phyloP scores from a whole-genome alignment of 2,329 filamentous ascomycete genomes.

The Ceratocystis destructans region DNA sequence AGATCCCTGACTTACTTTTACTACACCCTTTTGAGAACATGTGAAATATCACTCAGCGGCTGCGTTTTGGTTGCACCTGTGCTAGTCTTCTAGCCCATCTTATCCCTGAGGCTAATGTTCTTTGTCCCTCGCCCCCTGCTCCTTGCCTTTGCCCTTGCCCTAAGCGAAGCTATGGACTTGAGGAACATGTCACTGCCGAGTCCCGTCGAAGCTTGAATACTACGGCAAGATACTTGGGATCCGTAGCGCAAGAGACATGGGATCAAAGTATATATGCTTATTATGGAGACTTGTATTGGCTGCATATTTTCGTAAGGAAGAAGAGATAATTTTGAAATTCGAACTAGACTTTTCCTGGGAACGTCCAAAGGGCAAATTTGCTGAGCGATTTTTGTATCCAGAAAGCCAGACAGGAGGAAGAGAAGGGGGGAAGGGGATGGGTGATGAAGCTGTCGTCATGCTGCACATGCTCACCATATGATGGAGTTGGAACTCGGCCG shows the following conservation, averaged over 20 bases:
- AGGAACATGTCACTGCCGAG: conserved; percentile 6
- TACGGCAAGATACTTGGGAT: conserved; percentile 7
- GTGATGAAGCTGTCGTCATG: neutral
- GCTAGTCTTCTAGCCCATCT: neutral
- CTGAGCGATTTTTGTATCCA: neutral
- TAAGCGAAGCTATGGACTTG: neutral
- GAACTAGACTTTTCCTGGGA: neutral
- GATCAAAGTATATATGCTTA: conserved; percentile 7
- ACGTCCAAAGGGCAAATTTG: neutral
- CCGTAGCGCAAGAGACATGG: neutral
- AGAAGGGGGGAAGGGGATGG: neutral
- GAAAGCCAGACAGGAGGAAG: neutral
- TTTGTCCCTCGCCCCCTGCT: neutral
- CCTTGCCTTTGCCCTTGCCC: neutral
- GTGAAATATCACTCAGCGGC: neutral
- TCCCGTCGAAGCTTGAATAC: conserved; percentile 2
- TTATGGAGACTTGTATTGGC: conserved; percentile 1
- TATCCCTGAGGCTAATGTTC: neutral
- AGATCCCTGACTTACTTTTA: neutral
- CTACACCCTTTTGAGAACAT: neutral
- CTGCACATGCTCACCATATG: neutral
- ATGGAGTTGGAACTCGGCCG: neutral
- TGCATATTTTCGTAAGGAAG: neutral
- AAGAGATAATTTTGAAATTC: neutral
- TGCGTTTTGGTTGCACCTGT: neutral